phyloP scores from a whole-genome alignment of 345 rosid genomes.

The Syzygium aromaticum region DNA sequence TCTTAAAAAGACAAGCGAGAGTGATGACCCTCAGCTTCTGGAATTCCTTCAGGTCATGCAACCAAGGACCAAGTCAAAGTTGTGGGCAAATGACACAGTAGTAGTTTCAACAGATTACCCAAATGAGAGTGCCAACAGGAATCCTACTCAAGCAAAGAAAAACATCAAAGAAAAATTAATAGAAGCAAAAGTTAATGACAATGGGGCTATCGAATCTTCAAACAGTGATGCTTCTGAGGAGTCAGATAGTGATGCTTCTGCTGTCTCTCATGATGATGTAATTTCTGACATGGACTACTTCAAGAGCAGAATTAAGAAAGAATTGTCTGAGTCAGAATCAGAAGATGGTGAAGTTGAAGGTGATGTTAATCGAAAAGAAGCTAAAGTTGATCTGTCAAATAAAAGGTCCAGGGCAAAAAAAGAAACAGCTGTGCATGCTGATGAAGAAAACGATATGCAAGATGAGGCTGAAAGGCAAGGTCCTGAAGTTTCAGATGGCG shows the following conservation, averaged over 20 bases:
- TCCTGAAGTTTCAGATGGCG: slow-evolving; percentile 24
- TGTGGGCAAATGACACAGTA: slow-evolving; percentile 76
- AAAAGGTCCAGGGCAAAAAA: slow-evolving; percentile 10
- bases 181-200: slow-evolving; percentile 3
- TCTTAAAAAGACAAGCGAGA: slow-evolving; percentile 18
- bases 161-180: slow-evolving; percentile 11
- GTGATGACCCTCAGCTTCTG: slow-evolving; percentile 36
- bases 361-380: slow-evolving; percentile 11
- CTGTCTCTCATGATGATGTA: slow-evolving; percentile 32
- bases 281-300: slow-evolving; percentile 82
- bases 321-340: slow-evolving; percentile 71
- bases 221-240: slow-evolving; percentile 20
- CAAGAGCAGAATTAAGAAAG: slow-evolving; percentile 76
- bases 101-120: slow-evolving; percentile 21
- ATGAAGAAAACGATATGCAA: slow-evolving; percentile 11
- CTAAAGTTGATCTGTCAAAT: slow-evolving; percentile 5
- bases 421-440: slow-evolving; percentile 2
- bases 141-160: slow-evolving; percentile 15
- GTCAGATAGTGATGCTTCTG: not conserved
- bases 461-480: slow-evolving; percentile 20
- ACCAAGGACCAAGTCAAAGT: slow-evolving; percentile 55
- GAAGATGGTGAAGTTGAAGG: slow-evolving; percentile 31
- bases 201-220: slow-evolving; percentile 6
- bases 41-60: slow-evolving; percentile 88
- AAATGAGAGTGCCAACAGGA: slow-evolving; percentile 8